Conservation (phyloP, 352 stramenopile species). For the Pythium aphanidermatum region DNA sequence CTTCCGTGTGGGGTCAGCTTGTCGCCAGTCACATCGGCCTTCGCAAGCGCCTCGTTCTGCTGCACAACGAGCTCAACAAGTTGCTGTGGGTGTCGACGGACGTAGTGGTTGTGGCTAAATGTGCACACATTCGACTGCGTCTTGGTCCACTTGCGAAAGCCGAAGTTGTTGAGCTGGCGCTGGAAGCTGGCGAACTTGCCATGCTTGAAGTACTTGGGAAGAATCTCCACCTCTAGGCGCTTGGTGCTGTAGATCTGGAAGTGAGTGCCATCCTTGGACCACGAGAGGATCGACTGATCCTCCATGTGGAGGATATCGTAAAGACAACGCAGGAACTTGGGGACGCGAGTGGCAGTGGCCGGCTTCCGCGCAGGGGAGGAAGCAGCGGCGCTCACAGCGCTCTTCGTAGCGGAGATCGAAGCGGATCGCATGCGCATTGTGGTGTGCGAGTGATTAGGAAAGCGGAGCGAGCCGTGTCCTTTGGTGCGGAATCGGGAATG, state of each 20-base stretch:
- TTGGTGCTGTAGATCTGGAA: conserved; percentile 69
- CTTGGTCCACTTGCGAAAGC: conserved; percentile 86
- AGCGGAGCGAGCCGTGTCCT: conserved; percentile 11
- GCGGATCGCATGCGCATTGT: conserved; percentile 23
- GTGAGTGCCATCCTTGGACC: conserved; percentile 54
- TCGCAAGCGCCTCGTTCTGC: conserved; percentile 11
- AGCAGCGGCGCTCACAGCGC: not conserved
- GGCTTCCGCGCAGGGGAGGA: conserved; percentile 9
- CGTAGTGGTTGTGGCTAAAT: conserved; percentile 67
- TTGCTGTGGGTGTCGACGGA: conserved; percentile 52
- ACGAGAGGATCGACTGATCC: conserved; percentile 61
- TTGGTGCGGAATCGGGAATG: conserved; percentile 17
- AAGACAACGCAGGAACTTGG: conserved; percentile 75
- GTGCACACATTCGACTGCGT: conserved; percentile 74
- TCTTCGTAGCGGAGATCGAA: conserved; percentile 10
- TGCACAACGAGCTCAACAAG: conserved; percentile 42
- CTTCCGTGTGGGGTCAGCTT: not conserved
- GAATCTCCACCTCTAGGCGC: conserved; percentile 58
- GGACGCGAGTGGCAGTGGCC: conserved; percentile 35
- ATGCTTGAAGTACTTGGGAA: conserved; percentile 94
- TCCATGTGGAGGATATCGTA: conserved; percentile 75
- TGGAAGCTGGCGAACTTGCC: conserved; percentile 90
- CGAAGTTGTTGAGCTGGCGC: conserved; percentile 92
- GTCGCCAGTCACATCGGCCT: not conserved
- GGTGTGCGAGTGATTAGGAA: not conserved